Base-by-base conservation (phyloP, 2,329 filamentous ascomycete species). In the Colletotrichum paranaense region DNA sequence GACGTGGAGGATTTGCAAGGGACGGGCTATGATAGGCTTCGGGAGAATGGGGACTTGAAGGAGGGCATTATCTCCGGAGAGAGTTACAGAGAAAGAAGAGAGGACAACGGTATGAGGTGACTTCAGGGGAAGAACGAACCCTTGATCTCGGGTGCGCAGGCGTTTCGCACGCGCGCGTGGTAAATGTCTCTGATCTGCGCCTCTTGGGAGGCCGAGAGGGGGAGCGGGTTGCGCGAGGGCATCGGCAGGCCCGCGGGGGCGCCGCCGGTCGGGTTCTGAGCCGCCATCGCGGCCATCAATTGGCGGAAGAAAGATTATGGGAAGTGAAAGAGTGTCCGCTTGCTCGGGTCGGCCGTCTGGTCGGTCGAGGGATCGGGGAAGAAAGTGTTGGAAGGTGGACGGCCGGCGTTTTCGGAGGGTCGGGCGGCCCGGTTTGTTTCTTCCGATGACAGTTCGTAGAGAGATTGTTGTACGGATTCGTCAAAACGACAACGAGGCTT, bases 121-220 rank as follows among this genome's bases (percentile, higher is more conserved):
- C 32, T 35, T 5, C 32, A 1, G 11, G 32, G 32, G 4, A 5
- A 35, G 11, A 5, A 78, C 82, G 62, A 78, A 94, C 93, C 91
- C 85, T 94, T 93, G 69, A 97, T 95, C 80, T 96, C 93, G 0
- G 90, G 88, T 5, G 91, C 91, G 84, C 95, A 98, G 78, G 92
- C 87, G 42, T 86, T 87, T 76, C 95, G 89, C 74, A 98, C 95
- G 71, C 94, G 89, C 77, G 93, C 92, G 84, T 96, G 91, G 82
- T 94, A 97, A 11, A 97, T 84, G 77, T 95, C 92, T 78, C 93
- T 90, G 69, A 97, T 93, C 84, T 97, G 93, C 4, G 91, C 87
- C 87, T 97, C 94, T 82, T 97, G 94, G 26, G 91, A 88, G 12
- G 94, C 91, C 30, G 94, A 95, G 70, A 98, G 88, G 32, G 95